A percentile compares a stretch with the other conserved stretches of the same genome.
These are phyloP conservation scores for Aspergillus steynii DNA, from an alignment of 495 filamentous ascomycete species.

Conservation along the genomic window DNA sequence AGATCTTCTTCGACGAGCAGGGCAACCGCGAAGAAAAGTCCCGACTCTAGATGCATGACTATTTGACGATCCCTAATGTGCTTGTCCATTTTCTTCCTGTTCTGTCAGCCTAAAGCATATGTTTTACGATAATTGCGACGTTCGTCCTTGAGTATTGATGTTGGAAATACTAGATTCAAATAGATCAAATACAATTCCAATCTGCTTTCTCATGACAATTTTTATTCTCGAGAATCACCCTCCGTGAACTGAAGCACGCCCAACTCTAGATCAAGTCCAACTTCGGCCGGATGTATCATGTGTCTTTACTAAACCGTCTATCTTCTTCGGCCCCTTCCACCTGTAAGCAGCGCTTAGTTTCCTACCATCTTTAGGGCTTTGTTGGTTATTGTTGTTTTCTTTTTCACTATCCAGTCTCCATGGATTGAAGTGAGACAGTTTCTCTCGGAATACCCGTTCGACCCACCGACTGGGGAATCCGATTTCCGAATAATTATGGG, in stretches of 20 bases:
- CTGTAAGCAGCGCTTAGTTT: no score
- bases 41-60: slow-evolving; percentile 7
- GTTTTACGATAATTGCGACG: background rate
- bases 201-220: background rate
- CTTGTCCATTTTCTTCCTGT: background rate
- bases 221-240: background rate
- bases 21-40: slow-evolving; percentile 43
- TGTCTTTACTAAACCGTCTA: no score
- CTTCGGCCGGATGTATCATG: no score
- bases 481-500: slow-evolving; percentile 5
- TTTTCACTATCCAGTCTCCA: background rate
- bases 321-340: no score
- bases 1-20: slow-evolving; percentile 56
- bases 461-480: slow-evolving; percentile 6
- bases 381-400: background rate
- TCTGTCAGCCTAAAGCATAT: background rate
- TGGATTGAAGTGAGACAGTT: background rate
- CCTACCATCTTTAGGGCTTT: no score
- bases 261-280: no score
- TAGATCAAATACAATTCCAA: background rate
- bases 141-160: background rate
- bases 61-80: background rate
- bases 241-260: no score
- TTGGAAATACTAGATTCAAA: background rate
- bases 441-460: background rate